Conservation (phyloP, 2,329 filamentous ascomycete species). For the Neofusicoccum umdonicola region DNA sequence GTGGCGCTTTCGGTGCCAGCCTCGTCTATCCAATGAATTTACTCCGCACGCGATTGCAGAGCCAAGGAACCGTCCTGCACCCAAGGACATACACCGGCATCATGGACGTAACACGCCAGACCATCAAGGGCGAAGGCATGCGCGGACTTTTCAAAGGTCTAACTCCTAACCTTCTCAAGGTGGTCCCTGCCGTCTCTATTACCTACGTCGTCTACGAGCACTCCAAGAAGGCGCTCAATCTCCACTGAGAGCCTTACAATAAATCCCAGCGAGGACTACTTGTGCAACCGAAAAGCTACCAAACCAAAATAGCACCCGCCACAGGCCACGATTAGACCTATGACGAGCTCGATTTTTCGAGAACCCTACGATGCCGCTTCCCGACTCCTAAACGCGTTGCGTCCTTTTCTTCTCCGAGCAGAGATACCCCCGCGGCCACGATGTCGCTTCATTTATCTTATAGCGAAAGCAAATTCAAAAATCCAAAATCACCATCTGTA, state of each 20-base stretch:
- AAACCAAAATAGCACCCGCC: neutral
- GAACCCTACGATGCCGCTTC: neutral
- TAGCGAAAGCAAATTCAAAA: slow-evolving; percentile 15
- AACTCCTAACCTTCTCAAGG: slow-evolving; percentile 93
- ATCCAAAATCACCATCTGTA: slow-evolving; percentile 25
- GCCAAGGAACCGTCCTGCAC: slow-evolving; percentile 90
- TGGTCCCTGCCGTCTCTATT: slow-evolving; percentile 92
- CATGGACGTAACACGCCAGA: slow-evolving; percentile 81
- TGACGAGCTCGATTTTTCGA: neutral
- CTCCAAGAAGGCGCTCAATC: slow-evolving; percentile 35
- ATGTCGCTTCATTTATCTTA: neutral
- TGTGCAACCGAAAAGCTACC: neutral
- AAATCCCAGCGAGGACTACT: neutral
- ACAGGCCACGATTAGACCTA: neutral
- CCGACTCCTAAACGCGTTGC: neutral
- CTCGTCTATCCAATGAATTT: slow-evolving; percentile 95
- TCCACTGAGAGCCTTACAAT: slow-evolving; percentile 28
- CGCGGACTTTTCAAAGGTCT: slow-evolving; percentile 91
- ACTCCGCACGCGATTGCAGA: slow-evolving; percentile 85
- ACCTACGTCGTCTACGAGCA: slow-evolving; percentile 45
- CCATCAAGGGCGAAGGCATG: slow-evolving; percentile 76
- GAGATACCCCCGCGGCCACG: slow-evolving; percentile 7
- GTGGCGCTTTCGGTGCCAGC: slow-evolving; percentile 87
- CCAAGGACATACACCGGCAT: slow-evolving; percentile 88
- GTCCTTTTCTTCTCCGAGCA: neutral